phyloP scores from a whole-genome alignment of 2,329 filamentous ascomycete species.

The Claviceps africana region DNA sequence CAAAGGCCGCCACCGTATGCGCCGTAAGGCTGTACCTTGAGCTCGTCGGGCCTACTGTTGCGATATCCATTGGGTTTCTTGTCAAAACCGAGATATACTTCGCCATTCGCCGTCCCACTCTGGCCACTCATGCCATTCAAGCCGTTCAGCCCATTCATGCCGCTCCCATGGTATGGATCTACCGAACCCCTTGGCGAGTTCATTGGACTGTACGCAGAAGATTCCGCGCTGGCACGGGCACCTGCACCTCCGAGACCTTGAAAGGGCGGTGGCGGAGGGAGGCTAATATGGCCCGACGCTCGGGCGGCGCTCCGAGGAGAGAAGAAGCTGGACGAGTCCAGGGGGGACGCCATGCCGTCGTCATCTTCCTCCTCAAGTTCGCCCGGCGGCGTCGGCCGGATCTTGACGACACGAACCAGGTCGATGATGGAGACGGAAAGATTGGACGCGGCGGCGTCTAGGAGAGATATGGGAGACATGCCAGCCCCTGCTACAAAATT shows the following conservation, averaged over 20 bases:
- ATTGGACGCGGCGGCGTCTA: slow-evolving; percentile 88
- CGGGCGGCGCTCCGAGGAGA: slow-evolving; percentile 37
- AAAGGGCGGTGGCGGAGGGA: slow-evolving; percentile 41
- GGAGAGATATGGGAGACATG: slow-evolving; percentile 78
- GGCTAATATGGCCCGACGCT: slow-evolving; percentile 22
- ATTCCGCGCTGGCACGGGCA: slow-evolving; percentile 47
- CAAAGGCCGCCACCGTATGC: slow-evolving; percentile 8
- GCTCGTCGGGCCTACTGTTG: slow-evolving; percentile 33
- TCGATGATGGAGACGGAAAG: slow-evolving; percentile 77
- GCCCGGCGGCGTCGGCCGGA: slow-evolving; percentile 57
- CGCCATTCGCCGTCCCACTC: slow-evolving; percentile 24
- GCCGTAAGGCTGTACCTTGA: slow-evolving; percentile 25
- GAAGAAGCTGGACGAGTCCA: slow-evolving; percentile 57
- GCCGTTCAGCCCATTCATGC: slow-evolving; percentile 12
- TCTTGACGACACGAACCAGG: slow-evolving; percentile 69
- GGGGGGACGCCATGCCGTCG: slow-evolving; percentile 49
- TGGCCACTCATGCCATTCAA: slow-evolving; percentile 14
- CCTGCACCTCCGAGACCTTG: slow-evolving; percentile 40
- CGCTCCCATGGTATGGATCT: slow-evolving; percentile 25
- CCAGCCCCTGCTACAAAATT: slow-evolving; percentile 75
- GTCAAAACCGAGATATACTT: slow-evolving; percentile 20
- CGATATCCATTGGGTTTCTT: slow-evolving; percentile 28
- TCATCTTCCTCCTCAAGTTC: slow-evolving; percentile 71
- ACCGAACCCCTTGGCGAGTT: slow-evolving; percentile 51
- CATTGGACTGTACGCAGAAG: slow-evolving; percentile 61